Conservation (phyloP, 1,284 basidiomycete species). For the Pseudozyma sp. region DNA sequence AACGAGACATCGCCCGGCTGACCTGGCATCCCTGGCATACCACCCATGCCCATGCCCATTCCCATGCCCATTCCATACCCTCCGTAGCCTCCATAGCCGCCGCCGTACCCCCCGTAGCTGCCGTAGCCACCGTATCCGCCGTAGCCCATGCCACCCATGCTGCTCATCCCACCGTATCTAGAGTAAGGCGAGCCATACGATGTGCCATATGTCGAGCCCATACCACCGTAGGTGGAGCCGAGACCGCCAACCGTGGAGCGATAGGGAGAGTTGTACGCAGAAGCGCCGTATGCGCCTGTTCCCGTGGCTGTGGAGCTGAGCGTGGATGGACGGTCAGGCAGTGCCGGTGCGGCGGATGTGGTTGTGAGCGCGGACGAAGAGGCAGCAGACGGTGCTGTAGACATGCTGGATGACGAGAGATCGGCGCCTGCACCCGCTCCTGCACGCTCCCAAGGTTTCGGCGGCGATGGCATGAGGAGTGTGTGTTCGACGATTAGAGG, state of each 20-base stretch:
- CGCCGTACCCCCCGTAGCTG: constrained; percentile 54
- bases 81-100: constrained; percentile 49
- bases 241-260: constrained; percentile 51
- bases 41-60: constrained; percentile 59
- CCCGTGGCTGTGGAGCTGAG: constrained; percentile 22
- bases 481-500: neutral
- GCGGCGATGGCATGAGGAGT: constrained; percentile 59
- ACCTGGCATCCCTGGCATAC: constrained; percentile 57
- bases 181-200: constrained; percentile 65
- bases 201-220: constrained; percentile 59
- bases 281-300: constrained; percentile 39
- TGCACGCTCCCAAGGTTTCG: constrained; percentile 67
- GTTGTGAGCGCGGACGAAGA: constrained; percentile 31
- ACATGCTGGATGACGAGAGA: constrained; percentile 23
- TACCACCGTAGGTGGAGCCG: constrained; percentile 61
- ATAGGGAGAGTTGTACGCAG: constrained; percentile 43
- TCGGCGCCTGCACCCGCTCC: constrained; percentile 52
- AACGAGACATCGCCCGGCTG: constrained; percentile 72
- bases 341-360: constrained; percentile 47
- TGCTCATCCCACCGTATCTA: constrained; percentile 57
- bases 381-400: constrained; percentile 21
- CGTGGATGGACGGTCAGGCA: constrained; percentile 65
- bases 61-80: constrained; percentile 57
- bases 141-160: constrained; percentile 43
- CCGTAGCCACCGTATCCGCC: constrained; percentile 53